Base-by-base conservation (phyloP, 352 stramenopile genomes). In the Phytophthora sansomeana region DNA sequence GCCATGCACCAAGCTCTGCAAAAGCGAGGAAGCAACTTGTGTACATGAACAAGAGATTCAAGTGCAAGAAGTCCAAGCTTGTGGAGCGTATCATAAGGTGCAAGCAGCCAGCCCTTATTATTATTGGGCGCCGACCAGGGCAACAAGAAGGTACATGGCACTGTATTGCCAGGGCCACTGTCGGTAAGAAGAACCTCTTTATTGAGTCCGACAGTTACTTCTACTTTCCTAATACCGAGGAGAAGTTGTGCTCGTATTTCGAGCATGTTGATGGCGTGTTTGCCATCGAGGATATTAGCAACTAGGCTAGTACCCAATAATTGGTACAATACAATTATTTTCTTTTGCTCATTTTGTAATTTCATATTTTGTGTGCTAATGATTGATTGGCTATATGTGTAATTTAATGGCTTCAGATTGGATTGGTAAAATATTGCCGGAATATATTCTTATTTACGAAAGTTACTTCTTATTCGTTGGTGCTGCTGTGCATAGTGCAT, bases 281-380 rank as follows among this genome's bases (percentile, higher is more conserved):
- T 11, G 36, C 49, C 6, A 57, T 57, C 28, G 49, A 57, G 14
- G 35, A 46, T 16, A 47, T 26, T 64, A n/a, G n/a, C n/a, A n/a
- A n/a, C n/a, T n/a, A n/a, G n/a, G 35, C 16, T 7, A 9, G 38
- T 43, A 43, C 14, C 14, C n/a, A 28, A 47, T 47, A 28, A 47
- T 16, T 14, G 39, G 39, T 46, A 46, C 39, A 46, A 46, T 46
- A 24, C n/a, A n/a, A n/a, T n/a, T 10, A 44, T 26, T 44, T 44
- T 44, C 2, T 44, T 44, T 19, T 44, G n/a, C n/a, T 9, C 38
- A 26, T 26, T 24, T 24, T 24, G 5, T 6, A 44, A 24, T 44
- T 26, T 6, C 24, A 44, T 44, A 26, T 44, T 9, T n/a, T n/a
- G n/a, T n/a, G n/a, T n/a, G n/a, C n/a, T n/a, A n/a, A n/a, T n/a